Evolutionary conservation across 1,139 yeast genomes (phyloP), one percentile per base, ranked within the genome.

Genomic region (Geotrichum candidum): DNA sequence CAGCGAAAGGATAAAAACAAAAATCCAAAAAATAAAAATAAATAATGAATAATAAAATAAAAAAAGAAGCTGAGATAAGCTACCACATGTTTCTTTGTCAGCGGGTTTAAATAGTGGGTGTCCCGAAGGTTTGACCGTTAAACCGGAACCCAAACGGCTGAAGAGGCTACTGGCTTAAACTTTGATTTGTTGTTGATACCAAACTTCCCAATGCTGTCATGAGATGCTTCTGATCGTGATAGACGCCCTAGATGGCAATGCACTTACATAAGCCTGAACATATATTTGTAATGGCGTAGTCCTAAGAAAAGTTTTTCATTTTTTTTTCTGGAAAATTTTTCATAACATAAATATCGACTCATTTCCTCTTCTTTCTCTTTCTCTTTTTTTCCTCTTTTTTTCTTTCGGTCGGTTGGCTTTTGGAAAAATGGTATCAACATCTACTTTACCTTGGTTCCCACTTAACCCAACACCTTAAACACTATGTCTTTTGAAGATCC

Each of bases 401-500:
- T 59, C 53, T 54, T 62, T 58, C 55, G 38, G 55, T 48, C 60
- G 56, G 54, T 63, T 56, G 62, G 64, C 62, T 61, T 46, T 61
- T 55, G 64, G 62, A 63, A 59, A 57, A 53, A 33, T 58, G 59
- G 55, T 48, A 50, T 25, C 53, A 35, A 22, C 56, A 35, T 27
- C 56, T 45, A 38, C 51, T 29, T 33, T 56, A 53, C 27, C 59
- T 52, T 51, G 50, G 54, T 59, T 55, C 54, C 58, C 48, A 29
- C 59, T 35, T 57, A 18, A 31, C 48, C 48, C 10, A n/a, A 41
- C 48, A 35, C 57, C 46, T 50, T 45, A 50, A 51, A 51, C 18
- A 57, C 15, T 55, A 59, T 57, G 65, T 61, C 67, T 35, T 50
- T 61, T 55, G 58, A 57, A 73, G 89, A 88, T 74, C 75, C 82